Percentiles rank a stretch among this genome's conserved stretches.
Conservation (phyloP, 2,329 filamentous ascomycete genomes). For the Pseudogymnoascus destructans region DNA sequence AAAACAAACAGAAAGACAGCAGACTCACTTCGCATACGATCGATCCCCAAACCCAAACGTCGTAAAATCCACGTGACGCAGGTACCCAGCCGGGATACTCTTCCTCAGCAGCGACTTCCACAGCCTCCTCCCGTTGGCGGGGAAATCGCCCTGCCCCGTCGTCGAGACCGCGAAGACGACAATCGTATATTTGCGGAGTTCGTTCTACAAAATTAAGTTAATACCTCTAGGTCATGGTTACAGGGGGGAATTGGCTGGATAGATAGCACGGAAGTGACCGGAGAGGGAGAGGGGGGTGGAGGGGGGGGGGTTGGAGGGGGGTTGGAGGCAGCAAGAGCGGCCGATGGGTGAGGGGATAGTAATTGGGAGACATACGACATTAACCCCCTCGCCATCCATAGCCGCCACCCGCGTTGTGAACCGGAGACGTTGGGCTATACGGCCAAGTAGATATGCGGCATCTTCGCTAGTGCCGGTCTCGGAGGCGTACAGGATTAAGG, state of each 20-base stretch:
- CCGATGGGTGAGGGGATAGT: background rate
- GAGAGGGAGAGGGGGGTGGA: conserved; percentile 12
- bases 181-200: conserved; percentile 39
- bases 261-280: background rate
- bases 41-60: conserved; percentile 90
- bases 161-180: conserved; percentile 79
- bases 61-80: conserved; percentile 59
- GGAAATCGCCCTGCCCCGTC: conserved; percentile 88
- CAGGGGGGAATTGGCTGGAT: conserved; percentile 21
- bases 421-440: conserved; percentile 60
- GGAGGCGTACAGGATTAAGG: conserved; percentile 77
- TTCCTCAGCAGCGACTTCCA: conserved; percentile 78
- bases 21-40: conserved; percentile 73
- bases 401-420: conserved; percentile 66
- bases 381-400: conserved; percentile 53
- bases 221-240: conserved; percentile 13
- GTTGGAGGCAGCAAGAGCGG: conserved; percentile 6
- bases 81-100: conserved; percentile 57
- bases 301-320: background rate
- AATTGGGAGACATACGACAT: conserved; percentile 47
- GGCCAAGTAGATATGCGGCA: conserved; percentile 71
- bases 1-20: background rate
- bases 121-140: conserved; percentile 65
- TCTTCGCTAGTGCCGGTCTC: conserved; percentile 94
- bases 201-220: conserved; percentile 29